Base-by-base conservation (phyloP, 163 green algal genomes). In the Scenedesmus sp. region DNA sequence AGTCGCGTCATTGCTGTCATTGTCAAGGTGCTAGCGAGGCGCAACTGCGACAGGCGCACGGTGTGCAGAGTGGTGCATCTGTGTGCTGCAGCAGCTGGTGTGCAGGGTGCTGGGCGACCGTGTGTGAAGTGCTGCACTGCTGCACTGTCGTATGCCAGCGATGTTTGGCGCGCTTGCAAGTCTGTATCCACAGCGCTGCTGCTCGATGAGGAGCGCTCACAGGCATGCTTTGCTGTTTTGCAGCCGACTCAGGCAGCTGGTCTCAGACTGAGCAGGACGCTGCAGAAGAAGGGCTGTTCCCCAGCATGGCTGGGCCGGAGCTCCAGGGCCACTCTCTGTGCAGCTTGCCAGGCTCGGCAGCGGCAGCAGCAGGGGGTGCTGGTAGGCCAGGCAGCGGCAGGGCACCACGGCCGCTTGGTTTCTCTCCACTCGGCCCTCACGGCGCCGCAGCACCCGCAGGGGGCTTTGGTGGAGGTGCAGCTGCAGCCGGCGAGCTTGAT, bases 201-300 rank as follows among this genome's bases (percentile, higher is more conserved):
- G 61, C 61, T 35, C n/a, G 22, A 20, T 73, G 61, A 20, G n/a
- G n/a, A n/a, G n/a, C n/a, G n/a, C n/a, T n/a, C n/a, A n/a, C n/a
- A n/a, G n/a, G n/a, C n/a, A n/a, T n/a, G n/a, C n/a, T n/a, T n/a
- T 49, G 0, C 35, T 80, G n/a, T 44, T 35, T 59, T 59, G 83
- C 56, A 89, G 83, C 70, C 78, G 78, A 91, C 40, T 91, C 87
- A 51, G 88, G 88, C 80, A 88, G 80, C 43, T 92, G 88, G 88
- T 88, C 80, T 24, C 88, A 92, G 46, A 92, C 88, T 46, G 88
- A 92, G 80, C 37, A 83, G 44, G 88, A 88, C 1, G 86, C 86
- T 33, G 86, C 86, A 43, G 85, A 85, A 4, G 85, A 85, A 24
- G 82, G 53, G 24, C 12, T 46, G 83, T 2, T 78, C 82, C 22